These are phyloP conservation scores for Friedmanniomyces simplex DNA, from an alignment of 495 filamentous ascomycete species.

Conservation along the genomic window DNA sequence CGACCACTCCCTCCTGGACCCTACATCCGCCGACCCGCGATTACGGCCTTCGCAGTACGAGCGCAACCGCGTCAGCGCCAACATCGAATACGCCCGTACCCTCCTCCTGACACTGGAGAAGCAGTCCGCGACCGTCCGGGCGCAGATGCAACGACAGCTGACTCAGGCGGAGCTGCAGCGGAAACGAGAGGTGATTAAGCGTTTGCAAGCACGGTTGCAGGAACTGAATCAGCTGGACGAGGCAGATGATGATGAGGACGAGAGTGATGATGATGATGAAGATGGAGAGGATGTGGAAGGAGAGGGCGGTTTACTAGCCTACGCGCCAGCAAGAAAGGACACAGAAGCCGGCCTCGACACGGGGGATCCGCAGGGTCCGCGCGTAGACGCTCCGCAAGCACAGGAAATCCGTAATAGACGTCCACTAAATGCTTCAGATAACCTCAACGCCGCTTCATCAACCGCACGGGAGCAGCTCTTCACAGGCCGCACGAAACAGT, in stretches of 20 bases:
- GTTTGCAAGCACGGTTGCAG: slow-evolving; percentile 28
- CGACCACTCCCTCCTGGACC: slow-evolving; percentile 6
- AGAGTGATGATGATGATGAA: slow-evolving; percentile 15
- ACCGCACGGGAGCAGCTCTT: slow-evolving; percentile 26
- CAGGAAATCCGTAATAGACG: slow-evolving; percentile 29
- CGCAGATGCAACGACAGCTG: slow-evolving; percentile 52
- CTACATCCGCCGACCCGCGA: not conserved
- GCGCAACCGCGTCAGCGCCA: slow-evolving; percentile 29
- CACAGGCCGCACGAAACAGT: slow-evolving; percentile 15
- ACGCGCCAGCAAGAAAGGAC: slow-evolving; percentile 26
- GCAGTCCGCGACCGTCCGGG: slow-evolving; percentile 53
- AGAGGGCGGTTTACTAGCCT: slow-evolving; percentile 18
- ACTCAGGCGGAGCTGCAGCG: slow-evolving; percentile 54
- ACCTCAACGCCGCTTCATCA: slow-evolving; percentile 13
- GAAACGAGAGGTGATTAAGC: slow-evolving; percentile 46
- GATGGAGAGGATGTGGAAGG: slow-evolving; percentile 20
- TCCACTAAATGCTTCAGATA: slow-evolving; percentile 10
- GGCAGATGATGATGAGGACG: slow-evolving; percentile 1
- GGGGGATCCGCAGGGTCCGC: not conserved
- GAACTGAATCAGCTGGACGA: slow-evolving; percentile 47
- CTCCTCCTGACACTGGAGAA: slow-evolving; percentile 71
- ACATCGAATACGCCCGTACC: slow-evolving; percentile 67
- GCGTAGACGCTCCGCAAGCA: slow-evolving; percentile 1
- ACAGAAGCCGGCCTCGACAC: slow-evolving; percentile 23
- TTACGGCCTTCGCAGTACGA: slow-evolving; percentile 14